Percentiles rank a stretch among this genome's conserved stretches.
Evolutionary conservation across 441 rosid species (phyloP).

Genomic region (Monsonia emarginata): DNA sequence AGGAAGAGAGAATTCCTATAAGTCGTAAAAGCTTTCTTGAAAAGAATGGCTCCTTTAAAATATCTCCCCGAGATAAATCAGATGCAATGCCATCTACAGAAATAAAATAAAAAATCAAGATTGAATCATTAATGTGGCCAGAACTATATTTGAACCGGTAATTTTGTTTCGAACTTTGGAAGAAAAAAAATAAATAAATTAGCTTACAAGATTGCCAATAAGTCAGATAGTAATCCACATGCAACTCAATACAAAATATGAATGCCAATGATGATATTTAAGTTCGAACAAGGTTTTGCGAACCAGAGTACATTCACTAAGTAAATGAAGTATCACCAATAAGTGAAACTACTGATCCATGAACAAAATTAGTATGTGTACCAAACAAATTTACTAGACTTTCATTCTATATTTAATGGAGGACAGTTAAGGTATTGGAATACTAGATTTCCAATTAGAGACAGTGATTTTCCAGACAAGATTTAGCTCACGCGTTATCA

Average conservation of each 20-base stretch:
- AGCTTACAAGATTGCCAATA: background rate
- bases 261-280: too few species aligned
- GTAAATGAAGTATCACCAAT: background rate
- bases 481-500: constrained; percentile 5
- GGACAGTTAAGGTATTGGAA: background rate
- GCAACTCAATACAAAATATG: too few species aligned
- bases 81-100: constrained; percentile 43
- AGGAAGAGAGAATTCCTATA: constrained; percentile 61
- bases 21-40: constrained; percentile 69
- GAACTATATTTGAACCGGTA: background rate
- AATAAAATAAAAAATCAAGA: constrained; percentile 10
- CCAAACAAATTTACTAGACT: background rate
- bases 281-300: background rate
- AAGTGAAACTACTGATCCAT: background rate
- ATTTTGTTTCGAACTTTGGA: background rate
- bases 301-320: background rate
- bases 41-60: constrained; percentile 71
- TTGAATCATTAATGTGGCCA: constrained; percentile 1
- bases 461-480: background rate
- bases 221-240: background rate
- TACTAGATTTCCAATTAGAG: background rate
- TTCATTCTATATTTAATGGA: constrained; percentile 9
- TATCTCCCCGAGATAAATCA: constrained; percentile 40
- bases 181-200: background rate
- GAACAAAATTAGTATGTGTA: background rate